phyloP scores from a whole-genome alignment of 140 eudicot species.

The Oenanthe javanica region DNA sequence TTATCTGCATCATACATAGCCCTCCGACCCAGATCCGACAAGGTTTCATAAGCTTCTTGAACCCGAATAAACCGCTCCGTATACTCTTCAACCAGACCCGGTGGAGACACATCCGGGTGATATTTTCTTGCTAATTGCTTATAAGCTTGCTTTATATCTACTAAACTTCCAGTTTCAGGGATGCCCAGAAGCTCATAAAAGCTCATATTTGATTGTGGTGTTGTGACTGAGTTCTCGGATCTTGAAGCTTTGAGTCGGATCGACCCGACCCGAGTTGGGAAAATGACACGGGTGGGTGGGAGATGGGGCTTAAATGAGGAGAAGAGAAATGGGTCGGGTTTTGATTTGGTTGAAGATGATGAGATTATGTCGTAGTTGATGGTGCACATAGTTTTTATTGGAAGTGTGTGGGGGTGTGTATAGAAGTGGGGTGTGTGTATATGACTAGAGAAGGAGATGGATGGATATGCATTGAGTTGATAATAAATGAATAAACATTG shows the following conservation, averaged over 20 bases:
- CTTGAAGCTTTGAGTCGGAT: constrained; percentile 23
- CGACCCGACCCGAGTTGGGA: constrained; percentile 9
- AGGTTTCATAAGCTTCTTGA: constrained; percentile 87
- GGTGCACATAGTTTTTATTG: background rate
- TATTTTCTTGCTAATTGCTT: constrained; percentile 80
- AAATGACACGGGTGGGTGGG: background rate
- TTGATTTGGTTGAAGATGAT: background rate
- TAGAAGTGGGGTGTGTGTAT: background rate
- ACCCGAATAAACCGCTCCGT: constrained; percentile 79
- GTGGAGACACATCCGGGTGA: constrained; percentile 97
- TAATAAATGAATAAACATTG: background rate
- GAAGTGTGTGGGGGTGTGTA: background rate
- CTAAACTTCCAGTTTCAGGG: constrained; percentile 44
- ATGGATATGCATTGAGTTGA: background rate
- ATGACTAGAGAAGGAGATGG: background rate
- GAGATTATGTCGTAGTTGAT: background rate
- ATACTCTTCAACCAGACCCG: constrained; percentile 70
- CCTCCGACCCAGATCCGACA: constrained; percentile 73
- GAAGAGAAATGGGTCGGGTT: constrained; percentile 5
- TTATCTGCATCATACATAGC: constrained; percentile 68
- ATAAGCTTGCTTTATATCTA: constrained; percentile 84
- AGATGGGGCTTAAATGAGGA: background rate
- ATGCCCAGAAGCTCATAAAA: constrained; percentile 77
- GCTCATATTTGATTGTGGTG: constrained; percentile 20
- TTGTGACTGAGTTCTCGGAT: constrained; percentile 17